Conservation (phyloP, 2,329 filamentous ascomycete species). For the Penicillium italicum region DNA sequence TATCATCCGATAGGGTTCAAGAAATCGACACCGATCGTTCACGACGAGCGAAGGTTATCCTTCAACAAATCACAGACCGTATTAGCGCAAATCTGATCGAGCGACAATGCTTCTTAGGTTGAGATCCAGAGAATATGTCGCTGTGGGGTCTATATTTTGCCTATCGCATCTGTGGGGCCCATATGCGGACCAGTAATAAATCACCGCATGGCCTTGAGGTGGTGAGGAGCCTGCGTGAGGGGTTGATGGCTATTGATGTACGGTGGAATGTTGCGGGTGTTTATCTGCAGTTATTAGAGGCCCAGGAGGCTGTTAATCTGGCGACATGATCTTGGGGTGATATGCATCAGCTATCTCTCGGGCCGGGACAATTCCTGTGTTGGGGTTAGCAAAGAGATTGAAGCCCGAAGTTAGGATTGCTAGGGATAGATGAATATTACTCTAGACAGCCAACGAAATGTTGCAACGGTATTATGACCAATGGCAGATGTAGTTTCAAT, state of each 20-base stretch:
- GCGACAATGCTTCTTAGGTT: conserved; percentile 17
- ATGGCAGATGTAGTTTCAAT: too few species aligned
- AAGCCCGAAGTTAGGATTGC: too few species aligned
- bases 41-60: background rate
- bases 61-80: background rate
- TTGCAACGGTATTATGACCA: too few species aligned
- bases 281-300: conserved; percentile 13
- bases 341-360: too few species aligned
- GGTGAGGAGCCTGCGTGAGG: conserved; percentile 2
- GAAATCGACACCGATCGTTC: background rate
- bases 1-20: background rate
- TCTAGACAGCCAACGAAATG: too few species aligned
- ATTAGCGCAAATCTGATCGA: conserved; percentile 15
- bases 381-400: too few species aligned
- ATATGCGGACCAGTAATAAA: conserved; percentile 5
- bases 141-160: conserved; percentile 26
- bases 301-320: conserved; percentile 4
- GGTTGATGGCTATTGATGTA: conserved; percentile 10
- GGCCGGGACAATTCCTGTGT: too few species aligned
- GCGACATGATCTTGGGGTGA: background rate
- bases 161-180: conserved; percentile 17
- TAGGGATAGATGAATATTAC: too few species aligned
- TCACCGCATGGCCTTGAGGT: background rate
- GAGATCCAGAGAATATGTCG: conserved; percentile 18
- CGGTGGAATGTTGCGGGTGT: conserved; percentile 19